Evolutionary conservation across 352 stramenopile species (phyloP).

Genomic region (Pythium sp.): DNA sequence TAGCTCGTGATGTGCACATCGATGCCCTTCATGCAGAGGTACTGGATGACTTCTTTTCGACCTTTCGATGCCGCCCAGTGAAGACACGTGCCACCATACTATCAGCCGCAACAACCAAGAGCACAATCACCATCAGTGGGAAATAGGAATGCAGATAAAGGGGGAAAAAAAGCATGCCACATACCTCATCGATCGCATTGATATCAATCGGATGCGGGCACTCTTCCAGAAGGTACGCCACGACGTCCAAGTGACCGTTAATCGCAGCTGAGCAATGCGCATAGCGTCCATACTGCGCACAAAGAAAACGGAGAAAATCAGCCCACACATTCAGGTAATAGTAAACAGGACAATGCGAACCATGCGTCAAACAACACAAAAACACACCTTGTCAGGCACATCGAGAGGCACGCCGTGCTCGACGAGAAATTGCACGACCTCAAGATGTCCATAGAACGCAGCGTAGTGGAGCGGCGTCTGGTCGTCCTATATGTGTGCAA

Average conservation of each 20-base stretch:
- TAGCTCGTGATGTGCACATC: conserved; percentile 89
- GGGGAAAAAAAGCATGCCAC: neutral
- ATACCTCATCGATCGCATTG: conserved; percentile 83
- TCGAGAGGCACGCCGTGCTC: conserved; percentile 81
- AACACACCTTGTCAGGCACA: conserved; percentile 63
- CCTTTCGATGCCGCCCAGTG: conserved; percentile 85
- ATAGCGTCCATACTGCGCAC: conserved; percentile 54
- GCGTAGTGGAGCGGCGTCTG: conserved; percentile 85
- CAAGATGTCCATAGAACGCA: conserved; percentile 83
- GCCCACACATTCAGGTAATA: neutral
- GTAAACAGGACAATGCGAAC: neutral
- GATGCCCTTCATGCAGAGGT: conserved; percentile 86
- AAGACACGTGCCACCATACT: conserved; percentile 84
- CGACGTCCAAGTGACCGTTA: conserved; percentile 85
- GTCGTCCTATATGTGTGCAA: conserved; percentile 42
- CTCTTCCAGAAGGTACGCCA: conserved; percentile 80
- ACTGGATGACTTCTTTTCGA: conserved; percentile 86
- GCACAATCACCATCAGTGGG: neutral
- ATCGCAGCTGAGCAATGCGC: conserved; percentile 82
- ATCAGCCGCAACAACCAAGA: neutral
- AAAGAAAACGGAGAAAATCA: neutral
- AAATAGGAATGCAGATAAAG: neutral
- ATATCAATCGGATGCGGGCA: conserved; percentile 81
- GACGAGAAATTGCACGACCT: conserved; percentile 83
- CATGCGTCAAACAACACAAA: neutral